Evolutionary conservation across 2,329 filamentous ascomycete genomes (phyloP), one percentile per base, ranked within the genome.

Genomic region (Gnomoniopsis smithogilvyi): DNA sequence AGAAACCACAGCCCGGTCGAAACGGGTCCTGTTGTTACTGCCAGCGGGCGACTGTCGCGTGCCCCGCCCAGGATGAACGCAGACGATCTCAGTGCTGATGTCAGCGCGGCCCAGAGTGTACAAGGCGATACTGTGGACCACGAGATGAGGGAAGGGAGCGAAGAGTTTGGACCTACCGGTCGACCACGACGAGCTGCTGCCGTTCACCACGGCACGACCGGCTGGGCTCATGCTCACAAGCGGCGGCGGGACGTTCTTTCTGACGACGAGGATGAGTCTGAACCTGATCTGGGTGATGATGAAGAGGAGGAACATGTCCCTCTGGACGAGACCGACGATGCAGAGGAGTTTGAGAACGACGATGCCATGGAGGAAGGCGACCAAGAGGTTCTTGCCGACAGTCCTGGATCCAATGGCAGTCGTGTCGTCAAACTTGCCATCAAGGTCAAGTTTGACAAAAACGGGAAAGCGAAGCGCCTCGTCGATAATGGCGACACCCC

Each of bases 11-110:
- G 91, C 1, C 89, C 92, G 0, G 84, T 84, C 45, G 91, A 94
- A 64, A 78, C 82, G 24, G 88, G 76, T 10, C 78, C 82, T 6
- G 76, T 85, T 74, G 77, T 90, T 53, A 98, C 95, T 3, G 88
- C 91, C 22, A 96, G 92, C 70, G 95, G 95, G 22, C 86, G 95
- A 22, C 92, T 96, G 70, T 87, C 96, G 64, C 84, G 86, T 64
- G 85, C 88, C 49, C 85, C 87, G 10, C 80, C 79, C 4, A 84
- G 89, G 33, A 76, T 87, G 47, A 90, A 89, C 55, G 85, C 84
- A 14, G 85, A 88, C 62, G 77, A 76, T 24, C 74, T 71, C 67
- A 78, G 72, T 59, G 77, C 76, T 3, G 77, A 74, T 21, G 76
- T 76, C n/a, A 83, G 79, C 61, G 75, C 76, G 6, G 66, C 77